Evolutionary conservation across 345 rosid species (phyloP), one percentile per base, ranked within the genome.

Genomic region (Gossypium rotundifolium): DNA sequence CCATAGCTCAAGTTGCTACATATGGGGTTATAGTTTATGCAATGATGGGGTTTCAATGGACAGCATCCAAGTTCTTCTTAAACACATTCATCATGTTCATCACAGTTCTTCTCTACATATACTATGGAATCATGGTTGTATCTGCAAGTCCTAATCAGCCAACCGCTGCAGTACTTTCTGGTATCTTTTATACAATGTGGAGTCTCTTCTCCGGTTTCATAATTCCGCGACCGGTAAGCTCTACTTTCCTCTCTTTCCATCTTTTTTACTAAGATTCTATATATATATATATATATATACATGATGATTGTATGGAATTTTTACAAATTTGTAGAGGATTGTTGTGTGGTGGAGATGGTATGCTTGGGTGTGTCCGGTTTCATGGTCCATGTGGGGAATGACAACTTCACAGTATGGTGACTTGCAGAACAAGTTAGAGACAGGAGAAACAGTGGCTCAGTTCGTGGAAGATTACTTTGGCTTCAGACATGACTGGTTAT

Each of bases 21-120:
- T 84, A 76, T 65, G 66, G 78, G 53, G 33, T 29, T 51, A 54
- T 84, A 10, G 81, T 75, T 12, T 87, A 82, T 22, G 72, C 76
- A 62, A 85, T 85, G 87, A 82, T 84, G 25, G 91, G 88, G 70
- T 87, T 76, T n/a, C 79, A 87, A 81, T 84, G 87, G 86, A 82
- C 83, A 0, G 81, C 79, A 17, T 20, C 80, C 23, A 84, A 83
- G 45, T 80, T 81, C 78, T 71, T 84, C 17, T 42, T 80, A 9
- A 65, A 81, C 83, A 59, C 75, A 42, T 85, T 72, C 83, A 82
- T 81, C 75, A 81, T 78, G 64, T 84, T 81, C 81, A 78, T 85
- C 25, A 78, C 80, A 49, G 44, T 87, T 73, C 79, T 87, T 52
- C 81, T 75, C 84, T 85, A 62, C 77, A 78, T 84, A 9, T 82